Evolutionary conservation across 257 asterid species (phyloP).

Genomic region (Ilex aquifolium): DNA sequence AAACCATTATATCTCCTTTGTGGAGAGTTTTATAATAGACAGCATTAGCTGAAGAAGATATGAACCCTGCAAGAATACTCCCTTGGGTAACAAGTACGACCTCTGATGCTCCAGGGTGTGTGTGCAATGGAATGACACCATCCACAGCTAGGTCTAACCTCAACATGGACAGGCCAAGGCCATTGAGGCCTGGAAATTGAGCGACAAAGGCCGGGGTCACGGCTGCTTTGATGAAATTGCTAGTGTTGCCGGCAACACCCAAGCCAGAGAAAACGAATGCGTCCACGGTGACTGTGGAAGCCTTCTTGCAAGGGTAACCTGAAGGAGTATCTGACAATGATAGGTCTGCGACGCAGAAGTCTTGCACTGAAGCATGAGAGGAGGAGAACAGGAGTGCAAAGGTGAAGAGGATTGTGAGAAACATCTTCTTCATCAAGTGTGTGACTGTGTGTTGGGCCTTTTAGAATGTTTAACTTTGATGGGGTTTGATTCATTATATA

Average conservation of each 20-base stretch:
- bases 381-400: not conserved
- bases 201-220: slow-evolving; percentile 59
- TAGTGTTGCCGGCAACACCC: slow-evolving; percentile 54
- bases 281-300: slow-evolving; percentile 31
- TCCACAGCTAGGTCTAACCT: slow-evolving; percentile 54
- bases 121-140: slow-evolving; percentile 81
- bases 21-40: slow-evolving; percentile 42
- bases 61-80: slow-evolving; percentile 52
- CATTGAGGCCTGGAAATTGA: slow-evolving; percentile 61
- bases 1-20: slow-evolving; percentile 66
- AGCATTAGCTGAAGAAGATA: slow-evolving; percentile 57
- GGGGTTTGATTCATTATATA: not conserved
- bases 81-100: slow-evolving; percentile 54
- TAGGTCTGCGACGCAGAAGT: slow-evolving; percentile 83
- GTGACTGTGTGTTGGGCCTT: not conserved
- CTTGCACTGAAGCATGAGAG: slow-evolving; percentile 40
- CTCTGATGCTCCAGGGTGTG: slow-evolving; percentile 70
- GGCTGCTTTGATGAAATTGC: slow-evolving; percentile 64
- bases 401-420: not conserved
- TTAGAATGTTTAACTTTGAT: too few relatives aligned
- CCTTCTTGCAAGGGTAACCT: slow-evolving; percentile 80
- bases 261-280: slow-evolving; percentile 56
- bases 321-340: slow-evolving; percentile 42
- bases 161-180: slow-evolving; percentile 61
- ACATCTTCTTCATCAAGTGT: not conserved